phyloP scores from a whole-genome alignment of 768 basidiomycete species.

The Psilocybe cyanescens region DNA sequence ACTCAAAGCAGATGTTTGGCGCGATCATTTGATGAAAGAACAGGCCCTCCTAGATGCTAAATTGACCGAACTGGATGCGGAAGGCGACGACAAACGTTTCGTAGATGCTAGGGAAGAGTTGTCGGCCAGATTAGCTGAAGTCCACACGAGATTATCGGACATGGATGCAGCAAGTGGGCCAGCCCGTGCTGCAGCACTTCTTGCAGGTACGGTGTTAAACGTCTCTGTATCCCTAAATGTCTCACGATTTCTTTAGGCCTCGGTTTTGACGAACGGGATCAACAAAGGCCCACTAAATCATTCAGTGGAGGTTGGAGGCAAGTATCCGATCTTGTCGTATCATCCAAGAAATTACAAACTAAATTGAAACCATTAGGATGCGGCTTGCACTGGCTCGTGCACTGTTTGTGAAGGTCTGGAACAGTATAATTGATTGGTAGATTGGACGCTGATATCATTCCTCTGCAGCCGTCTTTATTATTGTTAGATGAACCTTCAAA shows the following conservation, averaged over 20 bases:
- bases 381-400: conserved; percentile 94
- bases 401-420: conserved; percentile 86
- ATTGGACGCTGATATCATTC: not conserved
- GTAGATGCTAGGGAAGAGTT: conserved; percentile 89
- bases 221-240: not conserved
- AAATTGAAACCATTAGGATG: conserved; percentile 61
- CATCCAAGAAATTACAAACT: not conserved
- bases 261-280: conserved; percentile 90
- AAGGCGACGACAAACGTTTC: conserved; percentile 78
- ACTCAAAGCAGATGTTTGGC: conserved; percentile 99
- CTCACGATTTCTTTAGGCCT: conserved; percentile 55
- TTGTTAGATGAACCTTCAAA: conserved; percentile 95
- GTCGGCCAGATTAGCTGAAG: conserved; percentile 80
- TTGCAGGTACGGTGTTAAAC: conserved; percentile 62
- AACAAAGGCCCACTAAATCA: conserved; percentile 77
- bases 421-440: not conserved
- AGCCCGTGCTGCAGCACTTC: conserved; percentile 85
- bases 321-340: conserved; percentile 18
- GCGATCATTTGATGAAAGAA: conserved; percentile 89
- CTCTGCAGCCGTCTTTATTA: conserved; percentile 64
- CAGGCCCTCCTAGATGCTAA: conserved; percentile 76
- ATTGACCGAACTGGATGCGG: conserved; percentile 71
- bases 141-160: conserved; percentile 89
- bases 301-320: conserved; percentile 97
- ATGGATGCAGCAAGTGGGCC: conserved; percentile 99